Base-by-base conservation (phyloP, 179 eudicot species). In the Gypsophila paniculata region DNA sequence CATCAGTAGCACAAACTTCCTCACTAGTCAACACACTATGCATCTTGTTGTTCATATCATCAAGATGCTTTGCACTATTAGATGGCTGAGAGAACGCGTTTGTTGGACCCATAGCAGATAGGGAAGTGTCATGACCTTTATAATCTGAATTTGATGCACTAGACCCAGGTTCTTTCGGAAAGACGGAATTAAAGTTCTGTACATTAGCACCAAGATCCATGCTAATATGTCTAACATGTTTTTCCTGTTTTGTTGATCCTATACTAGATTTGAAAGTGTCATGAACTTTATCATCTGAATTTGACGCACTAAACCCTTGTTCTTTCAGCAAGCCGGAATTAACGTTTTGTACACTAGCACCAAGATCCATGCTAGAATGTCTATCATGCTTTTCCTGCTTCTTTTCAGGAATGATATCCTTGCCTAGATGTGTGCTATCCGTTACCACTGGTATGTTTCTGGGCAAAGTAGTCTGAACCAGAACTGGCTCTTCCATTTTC, bases 1-100 rank as follows among this genome's bases (percentile, higher is more conserved):
- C 76, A 38, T 89, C 79, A 70, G 90, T 83, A 72, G 88, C 65
- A 66, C 80, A 87, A 48, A 82, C 81, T 65, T 75, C 84, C 74
- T 82, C 89, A 77, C 82, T 75, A 63, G 73, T 65, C 67, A 70
- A 75, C 44, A 80, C 77, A 25, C 29, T 70, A 78, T 61, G 79
- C 67, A 72, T 62, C 69, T 79, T 80, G 73, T 74, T 78, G 34
- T 82, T 75, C 79, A 75, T 75, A 70, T 86, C 57, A 78, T 74
- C 87, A 57, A 85, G 77, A 58, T 83, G 86, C 70, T 88, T 84
- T 51, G 69, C 62, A 19, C 72, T 86, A 72, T 78, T 88, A 51
- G 58, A 18, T 55, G 91, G 77, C 70, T 79, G 76, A 61, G 68
- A 69, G 22, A 81, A 73, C 38, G 69, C 76, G 74, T 60, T 44